phyloP scores from a whole-genome alignment of 78 protist genomes.

The Anaeramoeba ignava region DNA sequence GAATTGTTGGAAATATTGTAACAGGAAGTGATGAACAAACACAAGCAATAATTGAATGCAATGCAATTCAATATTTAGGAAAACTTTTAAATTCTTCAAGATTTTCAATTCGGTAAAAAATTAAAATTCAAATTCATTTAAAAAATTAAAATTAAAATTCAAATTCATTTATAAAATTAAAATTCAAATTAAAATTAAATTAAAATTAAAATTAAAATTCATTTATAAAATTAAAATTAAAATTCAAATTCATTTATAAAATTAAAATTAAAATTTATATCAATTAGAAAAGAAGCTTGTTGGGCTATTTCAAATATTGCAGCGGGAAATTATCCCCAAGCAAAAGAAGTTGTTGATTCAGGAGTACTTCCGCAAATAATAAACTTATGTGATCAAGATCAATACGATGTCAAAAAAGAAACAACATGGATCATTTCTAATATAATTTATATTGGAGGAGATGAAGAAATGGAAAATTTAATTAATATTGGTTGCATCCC shows the following conservation, averaged over 20 bases:
- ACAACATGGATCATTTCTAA: conserved; percentile 94
- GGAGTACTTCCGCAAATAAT: conserved; percentile 60
- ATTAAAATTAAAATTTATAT: no score
- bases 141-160: no score
- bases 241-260: no score
- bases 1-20: conserved; percentile 92
- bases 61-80: conserved; percentile 49
- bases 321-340: conserved; percentile 83
- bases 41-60: conserved; percentile 59
- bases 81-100: no score
- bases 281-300: conserved; percentile 89
- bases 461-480: conserved; percentile 54
- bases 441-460: conserved; percentile 69
- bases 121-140: no score
- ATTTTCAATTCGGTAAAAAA: no score
- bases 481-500: conserved; percentile 24
- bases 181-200: no score
- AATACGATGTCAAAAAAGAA: conserved; percentile 76
- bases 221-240: no score
- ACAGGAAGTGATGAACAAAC: conserved; percentile 92
- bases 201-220: no score
- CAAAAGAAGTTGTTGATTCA: conserved; percentile 71
- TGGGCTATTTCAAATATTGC: conserved; percentile 95
- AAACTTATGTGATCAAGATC: conserved; percentile 31
- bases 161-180: no score